Evolutionary conservation across 345 rosid genomes (phyloP), one percentile per base, ranked within the genome.

Genomic region (Raphanus sativus): DNA sequence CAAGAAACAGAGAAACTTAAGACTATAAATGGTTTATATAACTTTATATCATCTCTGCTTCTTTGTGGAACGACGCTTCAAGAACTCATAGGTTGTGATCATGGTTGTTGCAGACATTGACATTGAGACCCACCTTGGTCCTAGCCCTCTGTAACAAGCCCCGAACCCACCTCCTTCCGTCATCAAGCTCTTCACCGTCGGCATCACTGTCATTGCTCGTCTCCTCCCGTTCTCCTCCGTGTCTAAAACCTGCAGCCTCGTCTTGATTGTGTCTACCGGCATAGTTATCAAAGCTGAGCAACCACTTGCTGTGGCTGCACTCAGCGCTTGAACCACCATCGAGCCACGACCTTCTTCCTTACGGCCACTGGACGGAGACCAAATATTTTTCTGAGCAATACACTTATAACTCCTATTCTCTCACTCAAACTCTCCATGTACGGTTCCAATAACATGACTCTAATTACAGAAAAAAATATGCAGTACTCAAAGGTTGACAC

Each of bases 61-160:
- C 89, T 93, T 91, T 32, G 93, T 65, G 28, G 98, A 89, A 3
- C 90, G 73, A 42, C 90, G 87, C 73, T 94, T 91, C 83, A 94
- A 81, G 76, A 87, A 84, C 74, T 94, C 98, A 6, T 94, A 94
- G 12, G 97, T 91, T 17, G 98, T 91, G 76, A 91, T 86, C 97
- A 94, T 91, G 8, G 91, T 88, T 61, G 93, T 85, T 29, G 97
- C 96, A 13, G 98, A 94, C 89, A 91, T 48, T 0, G 98, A 87
- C 94, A 87, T 91, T 10, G 97, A 91, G 21, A 91, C 93, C 98
- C 97, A 94, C 69, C 98, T 89, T 2, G 97, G 98, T 28, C 97
- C 97, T 75, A 94, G 79, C 13, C 98, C 98, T 71, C 92, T 84
- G 62, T 90, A 94, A 76, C 98, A 94, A 70, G 92, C 96, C 0